Evolutionary conservation across 352 stramenopile genomes (phyloP).

Genomic region (Pythium dissotocum): DNA sequence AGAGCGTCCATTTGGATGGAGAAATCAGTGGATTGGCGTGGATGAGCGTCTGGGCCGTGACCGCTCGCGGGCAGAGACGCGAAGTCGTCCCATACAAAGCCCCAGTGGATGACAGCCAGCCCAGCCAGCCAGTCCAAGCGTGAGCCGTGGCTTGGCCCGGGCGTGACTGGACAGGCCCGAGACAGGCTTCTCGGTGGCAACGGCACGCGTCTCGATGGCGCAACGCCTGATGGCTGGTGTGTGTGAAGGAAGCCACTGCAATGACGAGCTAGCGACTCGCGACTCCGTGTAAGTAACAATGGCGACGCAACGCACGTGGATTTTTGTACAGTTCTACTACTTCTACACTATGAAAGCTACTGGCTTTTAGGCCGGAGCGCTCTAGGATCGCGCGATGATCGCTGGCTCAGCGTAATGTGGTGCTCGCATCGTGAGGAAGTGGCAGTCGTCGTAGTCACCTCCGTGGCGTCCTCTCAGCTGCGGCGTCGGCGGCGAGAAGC

Average conservation of each 20-base stretch:
- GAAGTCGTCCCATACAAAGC: background rate
- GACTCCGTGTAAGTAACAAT: no score
- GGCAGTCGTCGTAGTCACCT: background rate
- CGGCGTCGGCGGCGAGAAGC: slow-evolving; percentile 2
- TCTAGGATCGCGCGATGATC: background rate
- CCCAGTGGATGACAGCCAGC: background rate
- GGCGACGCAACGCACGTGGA: background rate
- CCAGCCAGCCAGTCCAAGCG: no score
- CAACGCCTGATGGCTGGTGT: background rate
- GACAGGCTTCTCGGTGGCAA: no score
- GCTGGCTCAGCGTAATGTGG: background rate
- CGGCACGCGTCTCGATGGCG: background rate
- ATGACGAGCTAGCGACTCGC: no score
- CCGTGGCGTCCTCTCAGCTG: background rate
- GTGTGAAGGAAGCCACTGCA: no score
- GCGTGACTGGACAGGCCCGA: no score
- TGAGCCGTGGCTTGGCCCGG: no score
- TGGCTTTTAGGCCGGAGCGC: background rate
- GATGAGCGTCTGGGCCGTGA: background rate
- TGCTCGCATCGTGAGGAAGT: background rate
- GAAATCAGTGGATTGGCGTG: background rate
- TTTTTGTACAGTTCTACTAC: background rate
- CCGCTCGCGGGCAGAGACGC: background rate
- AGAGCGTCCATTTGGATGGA: background rate
- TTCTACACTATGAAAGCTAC: background rate